These are phyloP conservation scores for Perkinsus marinus DNA, from an alignment of 169 alveolate species.

Conservation along the genomic window DNA sequence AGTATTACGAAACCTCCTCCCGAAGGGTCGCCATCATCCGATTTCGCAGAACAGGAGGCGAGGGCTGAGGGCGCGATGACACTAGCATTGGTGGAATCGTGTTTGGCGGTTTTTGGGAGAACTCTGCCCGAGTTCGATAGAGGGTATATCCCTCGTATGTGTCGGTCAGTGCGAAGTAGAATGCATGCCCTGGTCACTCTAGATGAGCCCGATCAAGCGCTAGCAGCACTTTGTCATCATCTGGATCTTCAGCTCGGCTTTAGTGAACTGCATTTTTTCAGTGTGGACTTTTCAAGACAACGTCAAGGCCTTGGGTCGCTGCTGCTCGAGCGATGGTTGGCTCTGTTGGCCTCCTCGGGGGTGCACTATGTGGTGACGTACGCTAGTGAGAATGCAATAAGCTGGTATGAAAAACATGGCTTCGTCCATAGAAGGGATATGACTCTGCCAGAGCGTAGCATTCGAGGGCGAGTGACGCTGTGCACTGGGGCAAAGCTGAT, in stretches of 20 bases:
- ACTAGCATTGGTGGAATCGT: not conserved
- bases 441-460: not conserved
- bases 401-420: not conserved
- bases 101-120: not conserved
- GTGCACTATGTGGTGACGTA: not conserved
- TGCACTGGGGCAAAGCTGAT: not conserved
- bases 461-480: not conserved
- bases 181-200: not conserved
- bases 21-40: not conserved
- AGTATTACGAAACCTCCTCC: not conserved
- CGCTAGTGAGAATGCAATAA: not conserved
- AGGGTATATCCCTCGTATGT: not conserved
- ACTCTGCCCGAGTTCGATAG: not conserved
- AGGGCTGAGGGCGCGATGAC: not conserved
- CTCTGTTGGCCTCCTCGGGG: not conserved
- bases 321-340: not conserved
- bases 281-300: not conserved
- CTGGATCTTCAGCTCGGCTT: not conserved
- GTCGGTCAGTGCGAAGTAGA: not conserved
- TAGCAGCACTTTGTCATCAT: not conserved
- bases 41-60: not conserved
- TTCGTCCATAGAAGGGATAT: not conserved
- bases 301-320: not conserved
- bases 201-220: not conserved
- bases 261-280: not conserved